Evolutionary conservation across 148 eudicot genomes (phyloP), one percentile per base, ranked within the genome.

Genomic region (Cornus controversa): DNA sequence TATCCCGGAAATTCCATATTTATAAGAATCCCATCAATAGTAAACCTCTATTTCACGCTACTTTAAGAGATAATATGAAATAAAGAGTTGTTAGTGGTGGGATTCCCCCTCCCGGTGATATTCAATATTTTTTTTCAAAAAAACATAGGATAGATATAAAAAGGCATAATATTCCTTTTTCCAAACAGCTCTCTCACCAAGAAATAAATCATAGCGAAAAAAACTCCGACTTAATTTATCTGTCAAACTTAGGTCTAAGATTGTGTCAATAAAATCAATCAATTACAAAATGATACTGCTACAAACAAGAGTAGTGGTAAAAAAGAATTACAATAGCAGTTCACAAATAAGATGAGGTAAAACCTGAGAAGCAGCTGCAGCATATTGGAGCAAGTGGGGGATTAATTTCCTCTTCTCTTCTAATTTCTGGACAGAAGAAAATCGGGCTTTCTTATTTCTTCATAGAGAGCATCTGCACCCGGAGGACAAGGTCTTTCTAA

Each of bases 341-440:
- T 11, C 42, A 57, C 42, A 29, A 58, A 13, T 10, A n/a, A 58
- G 67, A 58, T 10, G 66, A 57, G 26, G 66, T 57, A 7, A 40
- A 40, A 58, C 76, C 53, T 22, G 53, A 20, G 34, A 24, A 23
- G 57, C 15, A 60, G 73, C 23, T 69, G 11, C 18, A 16, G 23
- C 42, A 71, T 58, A 70, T 70, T 77, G 42, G 14, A 34, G 66
- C 8, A 16, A 67, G 42, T 26, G 26, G 15, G 60, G 15, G 13
- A 47, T 57, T 27, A 66, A 70, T 73, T 64, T 58, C 34, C 63
- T 72, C 34, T 23, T 28, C 71, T 78, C 10, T 40, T 62, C 45
- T 72, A 10, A 40, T 31, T 42, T 67, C 50, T 29, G 40, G 28
- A 29, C 76, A 31, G 64, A 71, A 42, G 16, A 65, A 29, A 50